A percentile compares a stretch with the other conserved stretches of the same genome.
These are phyloP conservation scores for Myotisia sp. DNA, from an alignment of 2,329 filamentous ascomycete species.

Conservation along the genomic window DNA sequence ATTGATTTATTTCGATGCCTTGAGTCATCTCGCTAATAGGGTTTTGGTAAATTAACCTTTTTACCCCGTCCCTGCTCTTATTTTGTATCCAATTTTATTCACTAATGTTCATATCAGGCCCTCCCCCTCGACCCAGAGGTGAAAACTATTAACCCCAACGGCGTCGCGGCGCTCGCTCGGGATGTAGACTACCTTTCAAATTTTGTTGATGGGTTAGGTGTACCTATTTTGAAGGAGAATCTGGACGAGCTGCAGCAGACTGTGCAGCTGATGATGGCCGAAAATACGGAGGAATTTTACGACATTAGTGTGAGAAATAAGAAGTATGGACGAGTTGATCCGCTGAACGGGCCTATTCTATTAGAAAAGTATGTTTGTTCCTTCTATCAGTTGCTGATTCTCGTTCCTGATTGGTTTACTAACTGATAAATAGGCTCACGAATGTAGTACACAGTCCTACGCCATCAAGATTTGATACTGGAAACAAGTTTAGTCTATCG, in stretches of 20 bases:
- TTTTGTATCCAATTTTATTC: conserved; percentile 8
- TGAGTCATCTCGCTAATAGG: conserved; percentile 76
- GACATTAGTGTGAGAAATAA: conserved; percentile 79
- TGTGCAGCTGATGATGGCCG: conserved; percentile 66
- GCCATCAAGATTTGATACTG: too few species aligned
- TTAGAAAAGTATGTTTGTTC: conserved; percentile 63
- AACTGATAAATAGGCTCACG: conserved; percentile 41
- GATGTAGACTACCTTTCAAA: conserved; percentile 72
- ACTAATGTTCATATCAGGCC: conserved; percentile 33
- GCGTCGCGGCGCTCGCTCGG: conserved; percentile 62
- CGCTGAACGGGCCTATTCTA: conserved; percentile 71
- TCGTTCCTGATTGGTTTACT: conserved; percentile 7
- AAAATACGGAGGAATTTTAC: conserved; percentile 94
- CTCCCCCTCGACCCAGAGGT: conserved; percentile 67
- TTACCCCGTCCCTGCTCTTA: background rate
- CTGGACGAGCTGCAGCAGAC: conserved; percentile 91
- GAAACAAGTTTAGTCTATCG: conserved; percentile 53
- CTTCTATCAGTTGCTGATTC: too few species aligned
- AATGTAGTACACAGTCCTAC: conserved; percentile 44
- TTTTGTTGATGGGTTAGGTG: conserved; percentile 77
- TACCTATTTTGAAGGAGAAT: conserved; percentile 76
- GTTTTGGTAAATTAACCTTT: conserved; percentile 49
- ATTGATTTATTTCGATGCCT: conserved; percentile 91
- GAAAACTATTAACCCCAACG: conserved; percentile 73
- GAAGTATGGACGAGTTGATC: conserved; percentile 87